Base-by-base conservation (phyloP, 1,284 basidiomycete species). In the Fomitopsis palustris region DNA sequence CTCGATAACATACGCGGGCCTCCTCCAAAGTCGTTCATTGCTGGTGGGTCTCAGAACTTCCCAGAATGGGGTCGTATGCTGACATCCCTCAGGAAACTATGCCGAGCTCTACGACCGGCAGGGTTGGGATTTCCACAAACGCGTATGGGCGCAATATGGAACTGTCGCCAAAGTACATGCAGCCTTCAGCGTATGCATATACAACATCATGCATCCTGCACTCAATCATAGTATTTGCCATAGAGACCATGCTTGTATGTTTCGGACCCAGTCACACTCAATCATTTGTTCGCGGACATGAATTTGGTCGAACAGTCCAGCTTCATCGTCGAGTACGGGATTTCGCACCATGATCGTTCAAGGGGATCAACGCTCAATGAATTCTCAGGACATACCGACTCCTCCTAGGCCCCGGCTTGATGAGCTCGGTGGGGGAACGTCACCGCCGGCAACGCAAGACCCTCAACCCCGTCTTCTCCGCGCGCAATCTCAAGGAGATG, bases 391-490 rank as follows among this genome's bases (percentile, higher is more conserved):
- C 42, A 23, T 47, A 47, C 25, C 23, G 45, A 21, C 45, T 47
- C 6, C 54, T 62, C 5, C 53, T 62, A 4, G 64, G 60, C 3
- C 61, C 60, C 14, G 45, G 45, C 54, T 9, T 39, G 16, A 53
- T 37, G 21, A 29, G 62, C 63, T 0, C 62, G 63, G 0, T 39
- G 16, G 67, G 67, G 63, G 65, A 70, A 19, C 60, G 54, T 5
- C 69, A 69, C 41, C 62, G 64, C 10, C 65, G 59, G 35, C 70
- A 72, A 54, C 65, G 69, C 27, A 70, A 69, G 61, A 47, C 68
- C 10, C 60, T 72, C 14, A 72, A 68, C 54, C 70, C 70, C 1
- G 67, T 67, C 2, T 72, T 72, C 53, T 66, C 65, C 1, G 56
- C 57, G 14, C 58, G 35, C 1, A 67, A 72, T 45, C 63, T 72